Base-by-base conservation (phyloP, 2,329 filamentous ascomycete species). In the Trichoderma harzianum region DNA sequence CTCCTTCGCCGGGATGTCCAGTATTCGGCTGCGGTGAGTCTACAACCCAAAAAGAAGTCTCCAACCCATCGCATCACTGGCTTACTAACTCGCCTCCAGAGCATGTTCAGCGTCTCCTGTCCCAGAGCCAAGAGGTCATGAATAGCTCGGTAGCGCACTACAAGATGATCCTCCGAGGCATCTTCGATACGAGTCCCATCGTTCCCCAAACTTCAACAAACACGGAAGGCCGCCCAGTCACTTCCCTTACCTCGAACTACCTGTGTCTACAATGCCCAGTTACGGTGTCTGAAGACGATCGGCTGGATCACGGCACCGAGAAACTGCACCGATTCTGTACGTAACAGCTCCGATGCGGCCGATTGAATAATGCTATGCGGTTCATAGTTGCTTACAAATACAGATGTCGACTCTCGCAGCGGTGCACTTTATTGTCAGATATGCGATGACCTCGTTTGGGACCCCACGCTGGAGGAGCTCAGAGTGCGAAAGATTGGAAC, bases 381-480 rank as follows among this genome's bases (percentile, higher is more conserved):
- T 26, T 57, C 4, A 28, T 36, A 21, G 16, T 28, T 67, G 73
- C 77, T 83, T 73, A 81, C 78, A 76, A 65, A 67, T 53, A 24
- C 75, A 94, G 92, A 92, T 78, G 91, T 95, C 51, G 93, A 96
- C 78, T 95, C 93, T 28, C 86, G 90, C 72, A 91, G 88, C 75
- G 93, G 93, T 51, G 87, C 89, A 64, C 83, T 96, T 7, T 95
- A 92, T 81, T 96, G 93, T 80, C 91, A 94, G 75, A 90, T 93
- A 78, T 96, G 93, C 78, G 89, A 92, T 78, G 93, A 96, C 79
- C 90, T 93, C 74, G 91, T 96, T 36, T 95, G 93, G 86, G 93
- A 96, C 76, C 92, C 92, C 7, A 92, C 91, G 7, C 84, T 96
- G 6, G 93, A 96, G 78, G 91, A 92, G 67, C 86, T 94, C 70